phyloP scores from a whole-genome alignment of 2,329 filamentous ascomycete species.

The Alternaria tenuissima region DNA sequence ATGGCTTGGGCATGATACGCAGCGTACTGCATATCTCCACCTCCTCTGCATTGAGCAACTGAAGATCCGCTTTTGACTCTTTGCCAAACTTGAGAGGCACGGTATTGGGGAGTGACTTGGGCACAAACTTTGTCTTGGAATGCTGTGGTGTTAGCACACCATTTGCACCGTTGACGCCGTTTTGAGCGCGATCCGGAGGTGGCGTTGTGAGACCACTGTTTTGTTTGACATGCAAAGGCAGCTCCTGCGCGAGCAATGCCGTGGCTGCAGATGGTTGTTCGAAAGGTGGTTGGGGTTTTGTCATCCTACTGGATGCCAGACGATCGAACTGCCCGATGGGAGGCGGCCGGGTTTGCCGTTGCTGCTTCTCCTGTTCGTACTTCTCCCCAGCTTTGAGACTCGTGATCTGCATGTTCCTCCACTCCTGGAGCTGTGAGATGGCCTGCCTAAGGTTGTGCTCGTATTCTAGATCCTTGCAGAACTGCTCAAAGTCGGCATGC shows the following conservation, averaged over 20 bases:
- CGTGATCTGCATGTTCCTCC: constrained; percentile 84
- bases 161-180: constrained; percentile 59
- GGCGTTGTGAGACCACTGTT: constrained; percentile 53
- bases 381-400: constrained; percentile 88
- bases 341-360: constrained; percentile 69
- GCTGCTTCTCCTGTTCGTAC: constrained; percentile 87
- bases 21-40: constrained; percentile 84
- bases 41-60: constrained; percentile 86
- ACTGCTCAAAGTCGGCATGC: constrained; percentile 83
- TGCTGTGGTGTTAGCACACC: constrained; percentile 50
- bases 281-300: constrained; percentile 67
- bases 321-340: constrained; percentile 86
- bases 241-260: constrained; percentile 78
- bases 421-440: constrained; percentile 90
- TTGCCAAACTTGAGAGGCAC: constrained; percentile 73
- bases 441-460: constrained; percentile 92
- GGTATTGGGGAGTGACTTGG: constrained; percentile 67
- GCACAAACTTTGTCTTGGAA: constrained; percentile 59
- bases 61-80: constrained; percentile 81
- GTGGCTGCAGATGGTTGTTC: constrained; percentile 80
- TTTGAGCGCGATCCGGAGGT: constrained; percentile 54
- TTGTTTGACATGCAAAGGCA: constrained; percentile 68
- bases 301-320: constrained; percentile 74
- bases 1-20: constrained; percentile 90
- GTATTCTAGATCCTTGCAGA: constrained; percentile 85